Conservation (phyloP, 371 early-diverging fungal species). For the Mucor velutinosus region DNA sequence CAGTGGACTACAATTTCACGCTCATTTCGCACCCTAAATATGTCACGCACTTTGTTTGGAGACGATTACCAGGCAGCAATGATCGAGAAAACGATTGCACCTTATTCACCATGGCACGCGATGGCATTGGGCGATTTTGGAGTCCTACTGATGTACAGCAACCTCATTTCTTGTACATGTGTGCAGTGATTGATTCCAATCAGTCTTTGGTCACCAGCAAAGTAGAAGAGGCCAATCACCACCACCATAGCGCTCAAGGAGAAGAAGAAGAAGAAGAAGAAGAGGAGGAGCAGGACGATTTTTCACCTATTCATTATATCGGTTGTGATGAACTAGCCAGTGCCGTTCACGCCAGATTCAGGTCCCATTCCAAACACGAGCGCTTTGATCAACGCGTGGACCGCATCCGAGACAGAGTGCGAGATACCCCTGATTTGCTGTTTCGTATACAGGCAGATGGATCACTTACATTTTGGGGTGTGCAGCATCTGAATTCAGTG, state of each 20-base stretch:
- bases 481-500: slow-evolving; percentile 67
- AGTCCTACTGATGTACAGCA: slow-evolving; percentile 52
- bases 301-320: slow-evolving; percentile 69
- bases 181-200: slow-evolving; percentile 72
- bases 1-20: slow-evolving; percentile 56
- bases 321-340: slow-evolving; percentile 56
- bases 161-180: slow-evolving; percentile 62
- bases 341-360: slow-evolving; percentile 47
- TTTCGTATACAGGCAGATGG: slow-evolving; percentile 74
- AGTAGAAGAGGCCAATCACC: neutral
- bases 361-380: slow-evolving; percentile 31
- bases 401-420: slow-evolving; percentile 59
- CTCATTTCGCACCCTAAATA: slow-evolving; percentile 73
- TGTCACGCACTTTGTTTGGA: slow-evolving; percentile 73
- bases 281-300: slow-evolving; percentile 21
- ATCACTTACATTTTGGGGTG: slow-evolving; percentile 78
- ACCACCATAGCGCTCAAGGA: neutral
- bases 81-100: slow-evolving; percentile 45
- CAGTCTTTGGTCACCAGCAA: slow-evolving; percentile 67
- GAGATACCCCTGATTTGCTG: slow-evolving; percentile 80
- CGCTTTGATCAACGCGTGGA: slow-evolving; percentile 42
- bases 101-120: slow-evolving; percentile 72
- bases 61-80: slow-evolving; percentile 37
- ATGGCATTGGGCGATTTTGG: slow-evolving; percentile 82
- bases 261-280: neutral